A percentile compares a stretch with the other conserved stretches of the same genome.
Conservation (phyloP, 345 rosid genomes). For the Populus simonii region DNA sequence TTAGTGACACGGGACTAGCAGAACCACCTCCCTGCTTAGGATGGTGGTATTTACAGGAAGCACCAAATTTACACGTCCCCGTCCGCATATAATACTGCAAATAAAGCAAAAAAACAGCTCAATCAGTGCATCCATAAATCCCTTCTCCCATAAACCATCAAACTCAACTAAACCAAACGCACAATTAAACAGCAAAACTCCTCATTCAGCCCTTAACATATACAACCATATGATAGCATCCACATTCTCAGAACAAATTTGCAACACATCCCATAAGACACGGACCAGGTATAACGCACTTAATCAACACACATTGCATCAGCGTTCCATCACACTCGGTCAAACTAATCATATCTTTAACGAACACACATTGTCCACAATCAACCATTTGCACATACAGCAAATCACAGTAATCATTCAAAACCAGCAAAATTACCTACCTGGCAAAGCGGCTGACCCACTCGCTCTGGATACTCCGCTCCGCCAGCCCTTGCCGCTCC, state of each 20-base stretch:
- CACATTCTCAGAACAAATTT: not conserved
- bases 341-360: not conserved
- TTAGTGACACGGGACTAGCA: constrained; percentile 45
- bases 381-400: not conserved
- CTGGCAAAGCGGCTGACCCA: constrained; percentile 82
- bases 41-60: constrained; percentile 91
- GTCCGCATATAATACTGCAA: constrained; percentile 82
- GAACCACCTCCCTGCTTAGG: constrained; percentile 75
- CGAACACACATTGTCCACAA: constrained; percentile 19
- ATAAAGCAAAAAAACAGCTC: constrained; percentile 8
- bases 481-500: constrained; percentile 54
- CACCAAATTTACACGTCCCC: constrained; percentile 88
- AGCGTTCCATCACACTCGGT: not conserved
- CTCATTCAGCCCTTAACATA: not conserved
- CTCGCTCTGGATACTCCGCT: constrained; percentile 70
- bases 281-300: not conserved
- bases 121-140: constrained; percentile 5
- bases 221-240: not conserved
- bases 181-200: not conserved
- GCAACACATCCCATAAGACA: not conserved
- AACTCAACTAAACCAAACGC: not conserved
- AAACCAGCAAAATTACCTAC: constrained; percentile 29
- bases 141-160: constrained; percentile 2
- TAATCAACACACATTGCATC: not conserved
- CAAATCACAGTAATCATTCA: constrained; percentile 1